Evolutionary conservation across 805 yeast species (phyloP).

Genomic region (Candida orba): DNA sequence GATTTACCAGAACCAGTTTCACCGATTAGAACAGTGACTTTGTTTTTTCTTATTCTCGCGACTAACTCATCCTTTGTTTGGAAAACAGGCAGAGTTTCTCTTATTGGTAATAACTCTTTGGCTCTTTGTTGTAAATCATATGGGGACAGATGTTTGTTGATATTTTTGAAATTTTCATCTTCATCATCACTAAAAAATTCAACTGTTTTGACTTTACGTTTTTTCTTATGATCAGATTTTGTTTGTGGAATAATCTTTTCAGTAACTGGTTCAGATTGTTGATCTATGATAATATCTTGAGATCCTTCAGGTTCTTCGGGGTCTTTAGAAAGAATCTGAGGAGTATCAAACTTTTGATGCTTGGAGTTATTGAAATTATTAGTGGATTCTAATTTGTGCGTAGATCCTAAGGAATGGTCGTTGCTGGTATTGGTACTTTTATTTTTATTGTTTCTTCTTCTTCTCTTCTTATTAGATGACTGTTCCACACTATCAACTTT

Average conservation of each 20-base stretch:
- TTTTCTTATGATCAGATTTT: constrained; percentile 7
- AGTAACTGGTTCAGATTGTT: not conserved
- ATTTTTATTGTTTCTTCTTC: constrained; percentile 12
- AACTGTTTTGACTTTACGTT: constrained; percentile 24
- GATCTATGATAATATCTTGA: not conserved
- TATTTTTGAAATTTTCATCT: constrained; percentile 19
- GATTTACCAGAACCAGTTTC: constrained; percentile 99
- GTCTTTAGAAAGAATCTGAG: constrained; percentile 1
- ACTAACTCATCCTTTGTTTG: constrained; percentile 60
- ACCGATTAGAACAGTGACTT: constrained; percentile 80
- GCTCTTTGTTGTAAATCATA: constrained; percentile 30
- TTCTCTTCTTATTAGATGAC: constrained; percentile 11
- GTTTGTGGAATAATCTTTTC: not conserved
- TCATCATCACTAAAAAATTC: constrained; percentile 32
- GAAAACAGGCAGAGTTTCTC: constrained; percentile 69
- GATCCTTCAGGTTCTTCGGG: not conserved
- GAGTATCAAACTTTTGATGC: constrained; percentile 2
- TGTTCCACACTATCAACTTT: too few relatives aligned
- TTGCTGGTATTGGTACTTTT: not conserved
- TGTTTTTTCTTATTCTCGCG: constrained; percentile 43
- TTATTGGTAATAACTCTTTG: constrained; percentile 38
- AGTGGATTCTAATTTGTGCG: not conserved
- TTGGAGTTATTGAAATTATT: not conserved
- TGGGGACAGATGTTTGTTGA: constrained; percentile 10
- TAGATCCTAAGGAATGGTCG: too few relatives aligned